Percentiles rank a stretch among this genome's conserved stretches.
Evolutionary conservation across 805 yeast species (phyloP).

Genomic region (Candida verbasci): DNA sequence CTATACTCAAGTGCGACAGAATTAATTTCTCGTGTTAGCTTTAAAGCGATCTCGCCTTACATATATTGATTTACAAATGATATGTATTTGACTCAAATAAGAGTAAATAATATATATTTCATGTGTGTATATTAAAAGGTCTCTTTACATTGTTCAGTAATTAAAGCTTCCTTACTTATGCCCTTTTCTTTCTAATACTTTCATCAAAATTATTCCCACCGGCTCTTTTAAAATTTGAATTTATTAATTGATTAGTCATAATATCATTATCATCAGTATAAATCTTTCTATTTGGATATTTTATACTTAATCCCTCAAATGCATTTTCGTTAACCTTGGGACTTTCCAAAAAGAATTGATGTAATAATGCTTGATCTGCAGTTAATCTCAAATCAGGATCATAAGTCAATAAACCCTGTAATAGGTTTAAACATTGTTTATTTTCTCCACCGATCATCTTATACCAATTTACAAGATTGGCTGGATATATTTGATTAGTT

Average conservation of each 20-base stretch:
- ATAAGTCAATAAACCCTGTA: conserved; percentile 65
- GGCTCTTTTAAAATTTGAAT: conserved; percentile 4
- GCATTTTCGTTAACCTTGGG: conserved; percentile 72
- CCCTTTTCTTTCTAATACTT: not conserved
- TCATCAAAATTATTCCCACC: conserved; percentile 8
- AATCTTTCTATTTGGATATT: conserved; percentile 83
- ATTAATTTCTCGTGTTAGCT: too few species aligned
- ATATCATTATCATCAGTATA: conserved; percentile 86
- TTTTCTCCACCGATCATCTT: conserved; percentile 71
- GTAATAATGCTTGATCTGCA: conserved; percentile 71
- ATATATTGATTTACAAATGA: too few species aligned
- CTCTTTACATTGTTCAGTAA: too few species aligned
- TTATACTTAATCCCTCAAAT: conserved; percentile 67
- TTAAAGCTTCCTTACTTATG: too few species aligned
- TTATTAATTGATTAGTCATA: conserved; percentile 20
- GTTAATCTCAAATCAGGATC: conserved; percentile 80
- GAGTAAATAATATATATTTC: too few species aligned
- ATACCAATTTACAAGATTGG: conserved; percentile 80
- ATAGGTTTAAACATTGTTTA: conserved; percentile 56
- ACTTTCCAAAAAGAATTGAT: conserved; percentile 70
- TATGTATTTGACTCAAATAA: too few species aligned
- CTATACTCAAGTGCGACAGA: too few species aligned
- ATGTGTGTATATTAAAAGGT: too few species aligned
- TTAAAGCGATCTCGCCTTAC: too few species aligned
- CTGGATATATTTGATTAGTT: conserved; percentile 50